These are phyloP conservation scores for Triticum monococcum DNA, from an alignment of 176 grass and related monocot genomes.

Conservation along the genomic window DNA sequence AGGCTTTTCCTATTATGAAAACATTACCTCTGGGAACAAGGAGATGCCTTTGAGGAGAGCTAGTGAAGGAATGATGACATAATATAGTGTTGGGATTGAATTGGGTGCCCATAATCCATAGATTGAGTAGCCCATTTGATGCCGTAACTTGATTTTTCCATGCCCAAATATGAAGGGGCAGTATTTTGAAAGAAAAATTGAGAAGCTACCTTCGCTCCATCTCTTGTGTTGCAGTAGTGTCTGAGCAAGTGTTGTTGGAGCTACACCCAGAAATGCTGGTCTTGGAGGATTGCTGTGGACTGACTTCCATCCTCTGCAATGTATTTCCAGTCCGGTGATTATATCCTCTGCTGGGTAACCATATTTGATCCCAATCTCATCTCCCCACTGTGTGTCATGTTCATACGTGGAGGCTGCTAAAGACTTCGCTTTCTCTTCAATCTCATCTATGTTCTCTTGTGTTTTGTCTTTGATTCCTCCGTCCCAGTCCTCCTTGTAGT, in stretches of 20 bases:
- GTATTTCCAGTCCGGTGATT: constrained; percentile 65
- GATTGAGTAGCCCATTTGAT: constrained; percentile 64
- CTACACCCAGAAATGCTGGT: constrained; percentile 67
- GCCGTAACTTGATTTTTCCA: constrained; percentile 49
- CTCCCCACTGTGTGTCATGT: constrained; percentile 64
- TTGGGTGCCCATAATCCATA: constrained; percentile 61
- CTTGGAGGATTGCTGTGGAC: constrained; percentile 49
- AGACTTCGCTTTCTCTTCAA: constrained; percentile 50
- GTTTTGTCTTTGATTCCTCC: constrained; percentile 22
- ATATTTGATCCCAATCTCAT: constrained; percentile 73
- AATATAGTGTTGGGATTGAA: constrained; percentile 70
- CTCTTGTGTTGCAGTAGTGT: constrained; percentile 77
- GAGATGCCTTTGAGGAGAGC: constrained; percentile 66
- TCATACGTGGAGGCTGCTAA: constrained; percentile 64
- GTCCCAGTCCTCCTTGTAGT: constrained; percentile 55
- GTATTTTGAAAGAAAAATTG: constrained; percentile 65
- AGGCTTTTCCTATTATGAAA: neutral
- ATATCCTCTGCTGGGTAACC: constrained; percentile 69
- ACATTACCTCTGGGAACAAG: constrained; percentile 72
- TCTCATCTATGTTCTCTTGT: constrained; percentile 16
- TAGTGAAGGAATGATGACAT: constrained; percentile 60
- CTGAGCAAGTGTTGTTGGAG: constrained; percentile 58
- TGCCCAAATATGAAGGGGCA: constrained; percentile 52
- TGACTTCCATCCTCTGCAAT: constrained; percentile 82
- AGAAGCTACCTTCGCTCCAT: constrained; percentile 71